Evolutionary conservation across 805 yeast genomes (phyloP), one percentile per base, ranked within the genome.

Genomic region (Blastobotrys attinorum): DNA sequence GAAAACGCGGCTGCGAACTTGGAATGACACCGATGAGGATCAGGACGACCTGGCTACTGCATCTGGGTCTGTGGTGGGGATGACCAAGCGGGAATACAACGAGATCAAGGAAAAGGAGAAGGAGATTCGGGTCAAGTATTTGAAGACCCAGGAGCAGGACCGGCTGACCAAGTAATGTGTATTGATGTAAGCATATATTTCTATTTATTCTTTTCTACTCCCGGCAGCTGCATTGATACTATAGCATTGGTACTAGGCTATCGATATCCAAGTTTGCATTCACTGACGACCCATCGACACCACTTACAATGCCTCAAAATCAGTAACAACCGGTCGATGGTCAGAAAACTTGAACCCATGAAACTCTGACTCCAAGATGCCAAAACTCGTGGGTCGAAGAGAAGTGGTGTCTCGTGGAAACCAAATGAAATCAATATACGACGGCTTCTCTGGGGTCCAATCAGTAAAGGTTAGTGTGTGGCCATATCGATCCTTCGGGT

Each of bases 1-100:
- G 42, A 65, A 73, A 51, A 82, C 90, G 0, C 73, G 71, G 32
- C 56, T 89, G 49, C 73, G 71, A 33, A 81, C 83, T 22, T 87
- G 96, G 95, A 77, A 76, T 42, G 85, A 76, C 50, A 31, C 37
- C n/a, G 52, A 53, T 17, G 44, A 42, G 25, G 65, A 60, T 20
- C 49, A 46, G 1, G 51, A 54, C 15, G 49, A 17, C 11, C 40
- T 40, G 11, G 44, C 37, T 15, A 46, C 39, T n/a, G 47, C 47
- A 31, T 44, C 44, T 5, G 35, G 40, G 23, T 46, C 43, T 21
- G 40, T 31, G 20, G 42, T 40, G 7, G 37, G n/a, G 6, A 20
- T 46, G 15, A 35, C 54, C 7, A 21, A 22, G 22, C 42, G 43
- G 7, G 48, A 44, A 16, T 15, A 41, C 17, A 22, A 38, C 22